Conservation (phyloP, 768 basidiomycete genomes). For the Xerocomellus amylosporus region DNA sequence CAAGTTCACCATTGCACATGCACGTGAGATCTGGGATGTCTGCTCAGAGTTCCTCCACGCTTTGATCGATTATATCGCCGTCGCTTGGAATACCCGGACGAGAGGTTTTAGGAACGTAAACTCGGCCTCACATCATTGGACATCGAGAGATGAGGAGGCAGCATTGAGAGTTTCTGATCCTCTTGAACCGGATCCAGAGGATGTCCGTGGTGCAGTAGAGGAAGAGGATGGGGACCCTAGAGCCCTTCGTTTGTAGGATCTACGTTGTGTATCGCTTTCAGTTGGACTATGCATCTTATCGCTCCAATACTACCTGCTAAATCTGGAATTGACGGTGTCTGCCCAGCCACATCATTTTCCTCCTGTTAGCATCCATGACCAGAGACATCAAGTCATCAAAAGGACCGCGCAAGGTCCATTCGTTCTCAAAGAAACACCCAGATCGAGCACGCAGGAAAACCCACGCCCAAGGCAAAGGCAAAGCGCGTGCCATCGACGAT, state of each 20-base stretch:
- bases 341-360: slow-evolving; percentile 15
- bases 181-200: slow-evolving; percentile 16
- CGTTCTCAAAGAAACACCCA: slow-evolving; percentile 36
- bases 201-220: not conserved
- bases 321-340: slow-evolving; percentile 13
- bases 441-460: slow-evolving; percentile 49
- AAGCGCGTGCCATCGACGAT: slow-evolving; percentile 41
- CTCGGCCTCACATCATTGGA: slow-evolving; percentile 30
- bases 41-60: slow-evolving; percentile 19
- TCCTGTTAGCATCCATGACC: slow-evolving; percentile 11
- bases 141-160: slow-evolving; percentile 32
- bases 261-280: not conserved
- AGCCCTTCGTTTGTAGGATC: slow-evolving; percentile 12
- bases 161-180: slow-evolving; percentile 25
- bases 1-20: slow-evolving; percentile 42
- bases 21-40: slow-evolving; percentile 22
- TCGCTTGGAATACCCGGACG: slow-evolving; percentile 18
- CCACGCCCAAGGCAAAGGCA: slow-evolving; percentile 10
- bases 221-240: not conserved
- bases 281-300: not conserved
- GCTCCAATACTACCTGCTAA: slow-evolving; percentile 24
- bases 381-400: slow-evolving; percentile 16
- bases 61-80: slow-evolving; percentile 8
- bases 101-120: slow-evolving; percentile 16
- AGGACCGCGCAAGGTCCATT: slow-evolving; percentile 1